Evolutionary conservation across 2,329 filamentous ascomycete species (phyloP), one percentile per base, ranked within the genome.

Genomic region (Talaromyces sp.): DNA sequence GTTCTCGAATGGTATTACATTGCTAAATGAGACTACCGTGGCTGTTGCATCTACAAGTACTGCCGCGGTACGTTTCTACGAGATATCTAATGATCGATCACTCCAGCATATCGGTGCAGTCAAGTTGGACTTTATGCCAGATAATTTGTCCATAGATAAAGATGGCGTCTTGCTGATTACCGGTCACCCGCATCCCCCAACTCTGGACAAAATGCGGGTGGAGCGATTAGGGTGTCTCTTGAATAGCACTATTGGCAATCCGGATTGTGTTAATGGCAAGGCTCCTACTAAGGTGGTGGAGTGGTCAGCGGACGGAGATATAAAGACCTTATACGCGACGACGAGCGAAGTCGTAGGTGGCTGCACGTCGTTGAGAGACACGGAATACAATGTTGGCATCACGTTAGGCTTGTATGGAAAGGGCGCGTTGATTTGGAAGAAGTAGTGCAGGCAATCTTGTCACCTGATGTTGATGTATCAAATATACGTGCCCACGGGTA

Each of bases 371-470:
- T 62, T 62, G 22, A 62, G 65, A 58, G 68, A 69, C 62, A 49
- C 22, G 22, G 35, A 11, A 1, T 63, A 65, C 47, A 66, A 67
- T 22, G 25, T 69, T 5, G 68, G 68, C 10, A 39, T 69, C 6
- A 39, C 67, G 1, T 62, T 60, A 17, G 68, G 68, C 50, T 47
- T 69, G 17, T 69, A 69, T 66, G 66, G 65, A 49, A 65, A 60
- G 19, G 68, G 68, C 8, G 61, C 66, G 9, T n/a, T 68, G 43
- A 62, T 69, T 15, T 69, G 68, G 68, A 65, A 19, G 13, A 31
- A 17, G 47, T 60, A 52, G 49, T 31, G 27, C 27, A 31, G 7
- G 27, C 27, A 7, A 6, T 7, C 6, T 15, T 50, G 25, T 22
- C 10, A 33, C 25, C 27, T 52, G 25, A 17, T 33, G 25, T 47